Percentiles rank a stretch among this genome's conserved stretches.
Evolutionary conservation across 192 early-diverging fungal genomes (phyloP).

Genomic region (Rhizophlyctis rosea): DNA sequence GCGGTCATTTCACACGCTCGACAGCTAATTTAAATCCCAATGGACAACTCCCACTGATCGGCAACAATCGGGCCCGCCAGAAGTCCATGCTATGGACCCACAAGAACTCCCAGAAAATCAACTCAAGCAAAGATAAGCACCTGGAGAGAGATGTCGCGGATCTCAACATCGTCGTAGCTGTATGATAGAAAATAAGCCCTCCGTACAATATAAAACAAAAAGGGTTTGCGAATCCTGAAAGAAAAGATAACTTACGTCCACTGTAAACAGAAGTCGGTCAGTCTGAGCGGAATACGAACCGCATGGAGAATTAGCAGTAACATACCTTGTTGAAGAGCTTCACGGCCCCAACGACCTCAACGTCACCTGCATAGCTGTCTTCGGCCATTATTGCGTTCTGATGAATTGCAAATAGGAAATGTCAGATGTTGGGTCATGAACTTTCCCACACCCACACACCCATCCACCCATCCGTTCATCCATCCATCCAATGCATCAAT

Average conservation of each 20-base stretch:
- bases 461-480: slow-evolving; percentile 16
- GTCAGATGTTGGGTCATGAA: neutral
- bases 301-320: neutral
- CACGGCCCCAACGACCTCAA: slow-evolving; percentile 24
- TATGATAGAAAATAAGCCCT: too few species aligned
- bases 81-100: too few species aligned
- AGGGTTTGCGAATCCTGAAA: slow-evolving; percentile 8
- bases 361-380: slow-evolving; percentile 23
- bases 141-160: slow-evolving; percentile 46
- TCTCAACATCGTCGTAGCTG: slow-evolving; percentile 49
- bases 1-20: too few species aligned
- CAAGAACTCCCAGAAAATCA: neutral
- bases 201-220: neutral
- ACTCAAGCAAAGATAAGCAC: slow-evolving; percentile 15
- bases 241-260: slow-evolving; percentile 11
- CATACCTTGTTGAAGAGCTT: slow-evolving; percentile 48
- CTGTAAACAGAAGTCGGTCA: neutral
- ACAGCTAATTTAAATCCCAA: too few species aligned
- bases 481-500: neutral
- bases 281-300: neutral
- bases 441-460: neutral
- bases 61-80: too few species aligned
- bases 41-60: too few species aligned
- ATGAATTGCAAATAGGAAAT: neutral
- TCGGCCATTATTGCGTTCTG: slow-evolving; percentile 21